phyloP scores from a whole-genome alignment of 2,329 filamentous ascomycete genomes.

The Aspergillus sp. region DNA sequence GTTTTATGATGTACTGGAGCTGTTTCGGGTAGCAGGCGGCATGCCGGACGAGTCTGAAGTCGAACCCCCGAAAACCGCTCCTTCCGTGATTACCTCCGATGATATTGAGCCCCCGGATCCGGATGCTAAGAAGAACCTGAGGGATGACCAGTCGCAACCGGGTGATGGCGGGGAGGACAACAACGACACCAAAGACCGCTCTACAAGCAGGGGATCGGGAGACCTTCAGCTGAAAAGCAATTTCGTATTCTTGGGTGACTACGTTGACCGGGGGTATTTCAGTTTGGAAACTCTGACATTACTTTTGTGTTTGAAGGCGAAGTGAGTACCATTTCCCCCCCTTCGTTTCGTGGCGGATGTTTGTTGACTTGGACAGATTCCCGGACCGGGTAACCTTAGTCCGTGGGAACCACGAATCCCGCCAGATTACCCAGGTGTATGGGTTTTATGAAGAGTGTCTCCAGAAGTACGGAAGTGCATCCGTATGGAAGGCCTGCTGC shows the following conservation, averaged over 20 bases:
- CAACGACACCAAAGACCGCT: constrained; percentile 17
- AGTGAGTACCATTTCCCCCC: constrained; percentile 39
- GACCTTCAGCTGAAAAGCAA: constrained; percentile 52
- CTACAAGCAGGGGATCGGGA: constrained; percentile 21
- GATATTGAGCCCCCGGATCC: constrained; percentile 87
- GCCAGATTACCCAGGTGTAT: constrained; percentile 70
- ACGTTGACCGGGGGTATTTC: constrained; percentile 67
- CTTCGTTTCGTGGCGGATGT: not conserved
- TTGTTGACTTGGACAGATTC: constrained; percentile 42
- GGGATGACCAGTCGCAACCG: constrained; percentile 22
- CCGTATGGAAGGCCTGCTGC: constrained; percentile 71
- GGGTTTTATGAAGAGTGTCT: constrained; percentile 72
- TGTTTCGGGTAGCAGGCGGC: constrained; percentile 91
- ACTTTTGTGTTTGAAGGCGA: constrained; percentile 63
- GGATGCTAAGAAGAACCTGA: constrained; percentile 78
- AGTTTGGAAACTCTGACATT: constrained; percentile 65
- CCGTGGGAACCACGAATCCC: constrained; percentile 66
- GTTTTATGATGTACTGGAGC: constrained; percentile 94
- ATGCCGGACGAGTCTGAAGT: constrained; percentile 80
- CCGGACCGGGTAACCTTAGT: constrained; percentile 66
- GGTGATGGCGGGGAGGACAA: constrained; percentile 20
- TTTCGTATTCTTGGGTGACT: constrained; percentile 65
- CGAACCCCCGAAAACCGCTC: constrained; percentile 59
- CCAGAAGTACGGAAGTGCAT: constrained; percentile 68
- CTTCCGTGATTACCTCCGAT: constrained; percentile 74